These are phyloP conservation scores for Candida nemodendra DNA, from an alignment of 805 yeast species.

Conservation along the genomic window DNA sequence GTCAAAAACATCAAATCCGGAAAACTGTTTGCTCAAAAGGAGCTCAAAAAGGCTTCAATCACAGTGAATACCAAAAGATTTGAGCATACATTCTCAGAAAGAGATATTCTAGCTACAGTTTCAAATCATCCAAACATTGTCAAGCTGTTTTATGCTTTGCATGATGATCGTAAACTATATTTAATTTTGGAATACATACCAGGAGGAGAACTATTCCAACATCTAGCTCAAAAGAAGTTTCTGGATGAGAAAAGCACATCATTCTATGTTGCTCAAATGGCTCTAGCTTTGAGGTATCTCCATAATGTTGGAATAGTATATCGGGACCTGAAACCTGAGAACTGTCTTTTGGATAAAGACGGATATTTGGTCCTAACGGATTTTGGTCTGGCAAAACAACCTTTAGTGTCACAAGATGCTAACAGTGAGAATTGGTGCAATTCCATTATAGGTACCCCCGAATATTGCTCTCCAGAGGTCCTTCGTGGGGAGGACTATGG, in stretches of 20 bases:
- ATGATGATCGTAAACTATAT: constrained; percentile 71
- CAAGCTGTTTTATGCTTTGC: constrained; percentile 78
- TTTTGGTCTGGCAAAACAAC: constrained; percentile 69
- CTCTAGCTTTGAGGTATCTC: constrained; percentile 69
- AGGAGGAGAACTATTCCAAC: constrained; percentile 83
- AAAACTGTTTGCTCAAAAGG: constrained; percentile 78
- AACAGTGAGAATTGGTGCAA: constrained; percentile 43
- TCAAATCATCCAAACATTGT: constrained; percentile 81
- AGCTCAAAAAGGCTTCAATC: constrained; percentile 75
- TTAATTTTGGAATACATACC: constrained; percentile 77
- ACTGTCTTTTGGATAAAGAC: constrained; percentile 67
- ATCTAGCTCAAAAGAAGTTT: constrained; percentile 45
- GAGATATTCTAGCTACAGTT: constrained; percentile 58
- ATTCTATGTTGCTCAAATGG: constrained; percentile 78
- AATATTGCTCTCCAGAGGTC: constrained; percentile 87
- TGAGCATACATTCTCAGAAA: constrained; percentile 76
- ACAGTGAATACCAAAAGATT: constrained; percentile 49
- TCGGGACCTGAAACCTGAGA: constrained; percentile 87
- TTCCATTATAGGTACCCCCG: constrained; percentile 73
- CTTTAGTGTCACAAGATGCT: constrained; percentile 20
- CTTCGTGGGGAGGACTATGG: constrained; percentile 74
- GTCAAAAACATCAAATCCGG: constrained; percentile 63
- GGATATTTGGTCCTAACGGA: constrained; percentile 85
- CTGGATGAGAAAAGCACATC: constrained; percentile 60
- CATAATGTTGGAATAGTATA: constrained; percentile 80